Evolutionary conservation across 2,329 filamentous ascomycete genomes (phyloP), one percentile per base, ranked within the genome.

Genomic region (Trichophyton simii): DNA sequence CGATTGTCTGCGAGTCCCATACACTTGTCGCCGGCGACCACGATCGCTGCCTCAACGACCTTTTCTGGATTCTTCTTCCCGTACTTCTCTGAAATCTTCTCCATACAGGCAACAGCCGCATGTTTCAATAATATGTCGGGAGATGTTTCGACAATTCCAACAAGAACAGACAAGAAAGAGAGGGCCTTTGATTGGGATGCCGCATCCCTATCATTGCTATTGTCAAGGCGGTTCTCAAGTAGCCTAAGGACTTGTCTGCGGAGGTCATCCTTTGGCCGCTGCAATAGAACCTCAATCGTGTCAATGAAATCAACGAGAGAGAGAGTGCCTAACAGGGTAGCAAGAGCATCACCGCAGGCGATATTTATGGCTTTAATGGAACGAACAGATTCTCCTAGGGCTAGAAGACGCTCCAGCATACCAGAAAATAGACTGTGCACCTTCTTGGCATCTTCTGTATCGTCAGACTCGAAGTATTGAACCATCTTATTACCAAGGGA

Each of bases 31-130:
- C 91, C 85, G 42, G 88, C 85, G 67, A 99, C 87, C 1, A 87
- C 87, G 63, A 85, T 79, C 3, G 91, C 89, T 3, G 91, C 87
- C 3, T 83, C 82, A 28, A 87, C 80, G 52, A 96, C 87, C 52
- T 85, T 86, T 66, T 87, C 84, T 1, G 87, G 80, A 69, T 96
- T 89, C 72, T 91, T 95, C 78, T 94, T 95, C 66, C 94, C 95
- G 72, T 96, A 97, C 72, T 92, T 92, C 75, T 96, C 91, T 1
- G 89, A 84, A 65, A 99, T 95, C 73, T 89, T 89, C 75, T 96
- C 91, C 52, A 97, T 87, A 68, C 92, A 97, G 41, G 86, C 85
- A 64, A 99, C 86, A 0, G 91, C 89, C 9, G 89, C 90, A 68
- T 91, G 87, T 75, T 92, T 91, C 72, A 94, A 87, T 31, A 84